A percentile compares a stretch with the other conserved stretches of the same genome.
These are phyloP conservation scores for Cladosporium sp. DNA, from an alignment of 2,329 filamentous ascomycete genomes.

Conservation along the genomic window DNA sequence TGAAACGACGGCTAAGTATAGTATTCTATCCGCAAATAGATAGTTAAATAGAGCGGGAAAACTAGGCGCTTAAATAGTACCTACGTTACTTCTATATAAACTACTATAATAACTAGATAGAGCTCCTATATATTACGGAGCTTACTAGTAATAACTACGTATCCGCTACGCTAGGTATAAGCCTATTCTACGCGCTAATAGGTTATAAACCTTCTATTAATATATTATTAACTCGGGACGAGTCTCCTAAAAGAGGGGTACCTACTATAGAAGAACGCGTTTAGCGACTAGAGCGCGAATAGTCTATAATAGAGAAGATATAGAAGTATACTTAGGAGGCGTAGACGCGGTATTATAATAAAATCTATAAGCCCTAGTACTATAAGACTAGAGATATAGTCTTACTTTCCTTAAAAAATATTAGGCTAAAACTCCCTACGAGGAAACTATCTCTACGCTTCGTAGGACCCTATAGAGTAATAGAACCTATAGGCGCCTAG, in stretches of 20 bases:
- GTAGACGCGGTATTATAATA: conserved; percentile 13
- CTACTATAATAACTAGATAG: conserved; percentile 11
- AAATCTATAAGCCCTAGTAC: conserved; percentile 1
- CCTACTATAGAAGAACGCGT: no score
- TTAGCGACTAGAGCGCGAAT: conserved; percentile 1
- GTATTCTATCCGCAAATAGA: conserved; percentile 16
- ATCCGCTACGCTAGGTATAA: neutral
- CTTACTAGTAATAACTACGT: conserved; percentile 4
- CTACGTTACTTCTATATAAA: conserved; percentile 8
- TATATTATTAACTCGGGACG: neutral
- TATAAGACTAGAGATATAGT: neutral
- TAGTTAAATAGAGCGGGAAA: conserved; percentile 12
- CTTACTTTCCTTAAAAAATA: neutral
- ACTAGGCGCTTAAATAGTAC: conserved; percentile 18
- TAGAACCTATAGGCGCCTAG: no score
- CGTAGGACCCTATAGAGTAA: no score
- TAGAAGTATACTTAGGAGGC: conserved; percentile 1
- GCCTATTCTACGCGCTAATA: neutral
- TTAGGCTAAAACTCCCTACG: no score
- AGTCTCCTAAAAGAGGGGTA: conserved; percentile 2
- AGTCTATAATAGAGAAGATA: conserved; percentile 4
- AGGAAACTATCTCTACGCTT: no score
- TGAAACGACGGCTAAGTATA: conserved; percentile 12
- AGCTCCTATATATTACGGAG: neutral
- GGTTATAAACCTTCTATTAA: neutral